Percentiles rank a stretch among this genome's conserved stretches.
These are phyloP conservation scores for Neopestalotiopsis sp. DNA, from an alignment of 2,329 filamentous ascomycete species.

Conservation along the genomic window DNA sequence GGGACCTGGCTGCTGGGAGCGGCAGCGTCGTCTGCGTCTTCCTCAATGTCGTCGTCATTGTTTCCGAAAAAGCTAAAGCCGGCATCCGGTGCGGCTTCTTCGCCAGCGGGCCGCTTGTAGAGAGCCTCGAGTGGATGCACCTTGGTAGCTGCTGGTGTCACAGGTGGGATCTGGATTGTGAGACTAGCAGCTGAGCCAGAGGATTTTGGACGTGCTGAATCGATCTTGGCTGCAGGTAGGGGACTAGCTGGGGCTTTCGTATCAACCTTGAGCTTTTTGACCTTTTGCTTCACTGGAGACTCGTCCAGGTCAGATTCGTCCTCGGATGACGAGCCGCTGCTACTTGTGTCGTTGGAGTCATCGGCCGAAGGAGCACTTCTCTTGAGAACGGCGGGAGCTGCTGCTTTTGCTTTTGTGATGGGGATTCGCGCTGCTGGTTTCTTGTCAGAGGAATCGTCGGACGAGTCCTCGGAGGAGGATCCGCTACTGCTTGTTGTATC, in stretches of 20 bases:
- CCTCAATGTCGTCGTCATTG: constrained; percentile 52
- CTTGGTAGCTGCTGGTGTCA: constrained; percentile 48
- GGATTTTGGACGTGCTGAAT: constrained; percentile 50
- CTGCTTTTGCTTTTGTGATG: constrained; percentile 24
- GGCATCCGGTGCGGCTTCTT: constrained; percentile 47
- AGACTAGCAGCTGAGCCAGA: constrained; percentile 55
- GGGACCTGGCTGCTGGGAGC: constrained; percentile 51
- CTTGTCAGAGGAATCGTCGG: constrained; percentile 24
- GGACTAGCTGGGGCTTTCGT: constrained; percentile 24
- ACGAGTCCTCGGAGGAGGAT: constrained; percentile 26
- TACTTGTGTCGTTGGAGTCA: constrained; percentile 37
- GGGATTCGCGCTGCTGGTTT: constrained; percentile 23
- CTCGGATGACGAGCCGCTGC: constrained; percentile 39
- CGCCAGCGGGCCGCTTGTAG: constrained; percentile 74
- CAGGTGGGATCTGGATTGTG: constrained; percentile 59
- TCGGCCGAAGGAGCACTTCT: not conserved
- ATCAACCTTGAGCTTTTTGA: constrained; percentile 27
- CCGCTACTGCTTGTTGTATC: constrained; percentile 45
- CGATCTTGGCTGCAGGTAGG: constrained; percentile 31
- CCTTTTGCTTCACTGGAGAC: not conserved
- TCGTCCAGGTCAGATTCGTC: constrained; percentile 21
- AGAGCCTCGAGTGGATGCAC: constrained; percentile 90
- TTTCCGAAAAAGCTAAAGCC: constrained; percentile 79
- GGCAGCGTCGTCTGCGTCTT: constrained; percentile 28
- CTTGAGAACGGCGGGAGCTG: not conserved